Conservation (phyloP, 1,139 yeast species). For the Hyphopichia burtonii region DNA sequence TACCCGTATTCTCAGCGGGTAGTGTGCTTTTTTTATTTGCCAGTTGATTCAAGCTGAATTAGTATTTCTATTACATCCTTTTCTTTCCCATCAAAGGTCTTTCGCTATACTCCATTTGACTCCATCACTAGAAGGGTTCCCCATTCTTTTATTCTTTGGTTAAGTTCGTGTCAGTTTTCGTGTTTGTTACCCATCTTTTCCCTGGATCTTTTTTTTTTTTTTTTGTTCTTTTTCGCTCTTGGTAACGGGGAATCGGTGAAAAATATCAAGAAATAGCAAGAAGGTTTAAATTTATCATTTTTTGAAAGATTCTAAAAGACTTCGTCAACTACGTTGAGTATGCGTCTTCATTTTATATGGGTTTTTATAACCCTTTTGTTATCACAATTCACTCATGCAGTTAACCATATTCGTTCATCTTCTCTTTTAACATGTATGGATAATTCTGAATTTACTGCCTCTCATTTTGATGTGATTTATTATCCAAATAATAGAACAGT, state of each 20-base stretch:
- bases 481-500: constrained; percentile 65
- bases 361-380: constrained; percentile 6
- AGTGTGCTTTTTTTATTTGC: background rate
- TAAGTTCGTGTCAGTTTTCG: background rate
- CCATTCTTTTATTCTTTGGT: background rate
- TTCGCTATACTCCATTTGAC: too few species aligned
- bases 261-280: too few species aligned
- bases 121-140: background rate
- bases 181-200: background rate
- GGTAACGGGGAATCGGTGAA: background rate
- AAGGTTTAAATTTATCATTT: too few species aligned
- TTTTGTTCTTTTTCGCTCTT: background rate
- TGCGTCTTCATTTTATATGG: constrained; percentile 8
- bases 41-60: too few species aligned
- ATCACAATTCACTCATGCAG: constrained; percentile 16
- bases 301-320: too few species aligned
- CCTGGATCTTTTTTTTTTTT: background rate
- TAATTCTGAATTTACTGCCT: constrained; percentile 82
- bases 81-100: background rate
- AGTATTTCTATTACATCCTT: too few species aligned
- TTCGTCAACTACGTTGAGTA: background rate
- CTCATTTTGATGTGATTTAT: constrained; percentile 75
- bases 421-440: constrained; percentile 95
- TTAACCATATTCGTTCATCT: constrained; percentile 46
- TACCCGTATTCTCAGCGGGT: background rate